Evolutionary conservation across 495 filamentous ascomycete genomes (phyloP).

Genomic region (Trichoderma virens): DNA sequence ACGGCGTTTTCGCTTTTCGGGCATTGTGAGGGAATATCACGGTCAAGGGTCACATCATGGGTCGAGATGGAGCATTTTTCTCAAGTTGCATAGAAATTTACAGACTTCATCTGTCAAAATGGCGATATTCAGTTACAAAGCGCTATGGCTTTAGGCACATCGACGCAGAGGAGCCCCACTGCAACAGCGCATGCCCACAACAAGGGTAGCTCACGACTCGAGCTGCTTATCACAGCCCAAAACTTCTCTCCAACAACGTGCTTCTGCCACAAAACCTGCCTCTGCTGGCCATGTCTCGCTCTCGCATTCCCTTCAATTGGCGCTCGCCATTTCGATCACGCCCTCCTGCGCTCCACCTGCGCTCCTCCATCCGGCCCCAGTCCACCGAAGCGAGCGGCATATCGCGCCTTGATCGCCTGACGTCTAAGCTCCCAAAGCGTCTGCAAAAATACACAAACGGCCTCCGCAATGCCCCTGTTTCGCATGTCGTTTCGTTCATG

Average conservation of each 20-base stretch:
- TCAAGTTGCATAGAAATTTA: too few species aligned
- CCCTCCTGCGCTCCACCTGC: not conserved
- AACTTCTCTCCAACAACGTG: not conserved
- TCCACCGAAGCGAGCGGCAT: not conserved
- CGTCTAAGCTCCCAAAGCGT: conserved; percentile 46
- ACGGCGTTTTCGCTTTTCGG: not conserved
- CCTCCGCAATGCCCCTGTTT: conserved; percentile 66
- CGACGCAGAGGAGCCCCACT: not conserved
- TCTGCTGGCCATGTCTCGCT: not conserved
- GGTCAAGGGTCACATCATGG: not conserved
- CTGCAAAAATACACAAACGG: conserved; percentile 59
- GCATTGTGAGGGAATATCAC: not conserved
- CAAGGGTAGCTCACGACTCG: not conserved
- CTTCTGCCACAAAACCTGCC: not conserved
- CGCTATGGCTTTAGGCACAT: too few species aligned
- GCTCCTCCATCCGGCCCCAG: not conserved
- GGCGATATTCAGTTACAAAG: too few species aligned
- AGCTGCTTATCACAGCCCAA: not conserved
- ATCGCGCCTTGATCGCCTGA: conserved; percentile 47
- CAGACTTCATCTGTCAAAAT: too few species aligned
- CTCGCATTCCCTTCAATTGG: not conserved
- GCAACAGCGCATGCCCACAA: not conserved
- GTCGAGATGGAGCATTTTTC: not conserved
- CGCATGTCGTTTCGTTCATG: conserved; percentile 79
- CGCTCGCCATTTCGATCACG: not conserved